Conservation (phyloP, 2,329 filamentous ascomycete genomes). For the Talaromyces sp. region DNA sequence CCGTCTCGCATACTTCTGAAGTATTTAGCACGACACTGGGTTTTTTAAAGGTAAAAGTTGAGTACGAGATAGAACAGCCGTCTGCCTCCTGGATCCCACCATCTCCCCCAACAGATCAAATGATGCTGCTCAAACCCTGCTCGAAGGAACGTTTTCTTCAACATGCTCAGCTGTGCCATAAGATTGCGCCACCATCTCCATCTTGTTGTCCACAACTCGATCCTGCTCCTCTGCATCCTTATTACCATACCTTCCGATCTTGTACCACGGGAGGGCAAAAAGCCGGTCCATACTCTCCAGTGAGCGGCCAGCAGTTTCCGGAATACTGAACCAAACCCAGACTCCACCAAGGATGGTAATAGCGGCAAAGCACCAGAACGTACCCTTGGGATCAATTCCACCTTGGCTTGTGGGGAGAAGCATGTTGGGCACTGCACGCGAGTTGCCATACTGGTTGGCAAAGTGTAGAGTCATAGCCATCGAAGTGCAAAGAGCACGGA, state of each 20-base stretch:
- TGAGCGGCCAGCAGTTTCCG: constrained; percentile 44
- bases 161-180: neutral
- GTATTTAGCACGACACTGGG: neutral
- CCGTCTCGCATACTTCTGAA: neutral
- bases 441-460: constrained; percentile 73
- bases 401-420: constrained; percentile 51
- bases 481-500: constrained; percentile 67
- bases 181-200: neutral
- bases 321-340: neutral
- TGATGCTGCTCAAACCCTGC: neutral
- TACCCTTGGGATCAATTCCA: constrained; percentile 57
- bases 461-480: constrained; percentile 77
- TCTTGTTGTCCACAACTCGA: neutral
- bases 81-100: neutral
- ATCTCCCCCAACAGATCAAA: neutral
- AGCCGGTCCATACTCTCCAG: constrained; percentile 64
- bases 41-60: neutral
- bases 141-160: neutral
- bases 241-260: constrained; percentile 56
- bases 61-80: neutral
- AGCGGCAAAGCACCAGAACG: constrained; percentile 71
- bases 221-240: constrained; percentile 4
- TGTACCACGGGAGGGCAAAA: constrained; percentile 70
- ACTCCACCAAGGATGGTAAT: constrained; percentile 43
- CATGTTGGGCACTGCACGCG: constrained; percentile 72